Evolutionary conservation across 2,329 filamentous ascomycete species (phyloP).

Genomic region (Ampelomyces quisqualis): DNA sequence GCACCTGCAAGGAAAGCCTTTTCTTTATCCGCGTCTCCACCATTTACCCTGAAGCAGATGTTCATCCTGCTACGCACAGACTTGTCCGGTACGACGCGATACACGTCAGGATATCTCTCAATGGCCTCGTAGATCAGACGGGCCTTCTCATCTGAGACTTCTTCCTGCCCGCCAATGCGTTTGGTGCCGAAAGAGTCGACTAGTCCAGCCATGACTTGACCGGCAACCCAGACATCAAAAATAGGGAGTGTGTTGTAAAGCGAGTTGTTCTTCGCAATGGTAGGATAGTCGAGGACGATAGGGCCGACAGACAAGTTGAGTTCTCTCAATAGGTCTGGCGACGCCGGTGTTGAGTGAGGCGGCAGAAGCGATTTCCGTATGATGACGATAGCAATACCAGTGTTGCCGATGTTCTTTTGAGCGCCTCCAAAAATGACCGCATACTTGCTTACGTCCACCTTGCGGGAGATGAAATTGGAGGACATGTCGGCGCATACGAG

Average conservation of each 20-base stretch:
- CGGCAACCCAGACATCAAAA: slow-evolving; percentile 88
- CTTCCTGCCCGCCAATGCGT: slow-evolving; percentile 76
- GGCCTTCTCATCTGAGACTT: slow-evolving; percentile 72
- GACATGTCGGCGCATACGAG: slow-evolving; percentile 91
- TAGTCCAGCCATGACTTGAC: slow-evolving; percentile 80
- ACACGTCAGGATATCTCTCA: slow-evolving; percentile 71
- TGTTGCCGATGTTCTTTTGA: slow-evolving; percentile 88
- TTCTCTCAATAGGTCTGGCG: slow-evolving; percentile 67
- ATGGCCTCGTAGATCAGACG: slow-evolving; percentile 72
- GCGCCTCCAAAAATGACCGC: slow-evolving; percentile 85
- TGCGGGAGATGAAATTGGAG: slow-evolving; percentile 85
- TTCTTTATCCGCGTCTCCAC: slow-evolving; percentile 68
- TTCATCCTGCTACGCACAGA: slow-evolving; percentile 84
- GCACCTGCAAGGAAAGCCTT: slow-evolving; percentile 76
- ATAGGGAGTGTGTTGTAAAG: slow-evolving; percentile 96
- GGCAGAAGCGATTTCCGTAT: slow-evolving; percentile 79
- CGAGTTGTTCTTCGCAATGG: slow-evolving; percentile 87
- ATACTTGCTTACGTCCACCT: slow-evolving; percentile 75
- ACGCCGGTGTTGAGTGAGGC: slow-evolving; percentile 59
- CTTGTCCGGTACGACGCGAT: slow-evolving; percentile 75
- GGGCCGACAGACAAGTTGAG: slow-evolving; percentile 77
- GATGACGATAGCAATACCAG: slow-evolving; percentile 83
- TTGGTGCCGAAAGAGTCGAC: slow-evolving; percentile 62
- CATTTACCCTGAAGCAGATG: slow-evolving; percentile 81
- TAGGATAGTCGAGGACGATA: slow-evolving; percentile 78